These are phyloP conservation scores for Salix koriyanagi DNA, from an alignment of 345 rosid species.

Conservation along the genomic window DNA sequence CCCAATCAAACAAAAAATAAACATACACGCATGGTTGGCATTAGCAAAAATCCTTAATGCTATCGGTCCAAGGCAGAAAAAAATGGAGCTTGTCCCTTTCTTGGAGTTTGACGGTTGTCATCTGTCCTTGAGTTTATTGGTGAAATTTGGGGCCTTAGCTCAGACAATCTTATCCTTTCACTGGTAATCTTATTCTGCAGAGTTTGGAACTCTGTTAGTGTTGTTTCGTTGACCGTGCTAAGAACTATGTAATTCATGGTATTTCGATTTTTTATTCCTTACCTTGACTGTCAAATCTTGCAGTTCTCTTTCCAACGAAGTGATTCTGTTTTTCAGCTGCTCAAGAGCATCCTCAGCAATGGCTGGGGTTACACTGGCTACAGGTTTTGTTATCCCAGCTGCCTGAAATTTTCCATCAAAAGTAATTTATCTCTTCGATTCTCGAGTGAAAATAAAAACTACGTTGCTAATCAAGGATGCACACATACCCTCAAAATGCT, in stretches of 20 bases:
- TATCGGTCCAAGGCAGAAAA: slow-evolving; percentile 15
- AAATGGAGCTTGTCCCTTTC: background rate
- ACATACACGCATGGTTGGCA: background rate
- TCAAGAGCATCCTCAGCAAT: slow-evolving; percentile 79
- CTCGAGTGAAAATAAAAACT: background rate
- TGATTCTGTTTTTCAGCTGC: slow-evolving; percentile 51
- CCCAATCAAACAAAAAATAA: background rate
- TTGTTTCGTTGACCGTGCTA: background rate
- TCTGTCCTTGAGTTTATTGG: slow-evolving; percentile 37
- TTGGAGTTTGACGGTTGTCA: slow-evolving; percentile 34
- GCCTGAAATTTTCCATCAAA: slow-evolving; percentile 36
- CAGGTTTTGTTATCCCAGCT: slow-evolving; percentile 54
- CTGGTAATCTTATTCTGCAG: slow-evolving; percentile 43
- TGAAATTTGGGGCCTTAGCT: slow-evolving; percentile 46
- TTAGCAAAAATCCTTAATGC: background rate
- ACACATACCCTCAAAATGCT: slow-evolving; percentile 62
- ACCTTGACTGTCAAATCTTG: slow-evolving; percentile 59
- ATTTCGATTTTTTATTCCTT: background rate
- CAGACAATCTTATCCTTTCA: slow-evolving; percentile 52
- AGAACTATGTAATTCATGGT: background rate
- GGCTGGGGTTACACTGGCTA: slow-evolving; percentile 51
- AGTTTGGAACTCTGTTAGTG: background rate
- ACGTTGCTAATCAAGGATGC: background rate
- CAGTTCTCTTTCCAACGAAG: slow-evolving; percentile 62
- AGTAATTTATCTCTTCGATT: background rate